These are phyloP conservation scores for Aspergillus sp. DNA, from an alignment of 2,329 filamentous ascomycete genomes.

Conservation along the genomic window DNA sequence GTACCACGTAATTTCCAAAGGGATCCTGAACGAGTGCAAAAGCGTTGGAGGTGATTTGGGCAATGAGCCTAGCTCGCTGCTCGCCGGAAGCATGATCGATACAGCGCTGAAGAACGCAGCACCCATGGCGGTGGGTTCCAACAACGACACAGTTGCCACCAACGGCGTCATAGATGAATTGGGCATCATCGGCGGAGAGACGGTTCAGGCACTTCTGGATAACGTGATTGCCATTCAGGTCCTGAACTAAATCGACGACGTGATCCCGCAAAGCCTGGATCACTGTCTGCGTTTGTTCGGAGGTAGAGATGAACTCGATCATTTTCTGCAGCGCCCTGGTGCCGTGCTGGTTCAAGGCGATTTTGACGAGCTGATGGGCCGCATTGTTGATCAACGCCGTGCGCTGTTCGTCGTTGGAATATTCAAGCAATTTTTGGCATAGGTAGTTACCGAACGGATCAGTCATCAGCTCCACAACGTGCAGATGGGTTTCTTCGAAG, in stretches of 20 bases:
- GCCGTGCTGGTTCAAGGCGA: constrained; percentile 95
- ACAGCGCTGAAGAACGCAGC: constrained; percentile 95
- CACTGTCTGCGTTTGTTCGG: constrained; percentile 81
- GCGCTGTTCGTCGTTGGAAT: constrained; percentile 90
- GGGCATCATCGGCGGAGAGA: constrained; percentile 75
- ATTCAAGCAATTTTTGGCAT: constrained; percentile 96
- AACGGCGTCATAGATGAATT: constrained; percentile 97
- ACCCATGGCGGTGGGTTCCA: constrained; percentile 94
- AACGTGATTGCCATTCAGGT: constrained; percentile 97
- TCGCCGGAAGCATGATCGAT: constrained; percentile 92
- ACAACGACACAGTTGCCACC: constrained; percentile 83
- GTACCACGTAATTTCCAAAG: constrained; percentile 97
- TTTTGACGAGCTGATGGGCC: constrained; percentile 80
- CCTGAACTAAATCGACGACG: constrained; percentile 93
- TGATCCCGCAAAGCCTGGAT: constrained; percentile 78
- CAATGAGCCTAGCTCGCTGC: constrained; percentile 84
- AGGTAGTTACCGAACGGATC: constrained; percentile 99
- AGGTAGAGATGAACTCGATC: constrained; percentile 93
- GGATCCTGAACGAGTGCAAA: constrained; percentile 90
- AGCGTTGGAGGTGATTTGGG: constrained; percentile 84
- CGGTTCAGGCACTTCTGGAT: constrained; percentile 99
- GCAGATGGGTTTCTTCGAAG: constrained; percentile 87
- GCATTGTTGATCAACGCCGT: constrained; percentile 91
- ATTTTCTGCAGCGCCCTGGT: constrained; percentile 98
- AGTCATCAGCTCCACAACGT: constrained; percentile 98